These are phyloP conservation scores for Leccinum subgranulosum DNA, from an alignment of 768 basidiomycete genomes.

Conservation along the genomic window DNA sequence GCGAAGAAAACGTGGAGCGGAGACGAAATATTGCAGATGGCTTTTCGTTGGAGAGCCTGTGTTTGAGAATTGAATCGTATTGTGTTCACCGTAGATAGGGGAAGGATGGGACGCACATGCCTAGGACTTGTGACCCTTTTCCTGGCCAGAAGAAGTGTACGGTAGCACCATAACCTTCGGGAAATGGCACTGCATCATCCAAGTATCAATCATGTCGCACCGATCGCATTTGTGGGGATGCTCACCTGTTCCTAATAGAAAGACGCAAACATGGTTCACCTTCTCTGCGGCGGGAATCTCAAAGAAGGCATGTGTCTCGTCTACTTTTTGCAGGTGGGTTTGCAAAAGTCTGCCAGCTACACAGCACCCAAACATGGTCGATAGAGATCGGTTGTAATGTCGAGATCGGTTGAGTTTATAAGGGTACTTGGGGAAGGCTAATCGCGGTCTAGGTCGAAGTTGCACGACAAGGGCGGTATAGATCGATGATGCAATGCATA, in stretches of 20 bases:
- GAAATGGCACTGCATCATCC: constrained; percentile 59
- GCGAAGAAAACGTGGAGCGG: constrained; percentile 55
- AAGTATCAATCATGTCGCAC: not conserved
- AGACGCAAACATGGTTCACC: constrained; percentile 86
- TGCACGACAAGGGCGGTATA: constrained; percentile 10
- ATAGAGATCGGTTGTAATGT: not conserved
- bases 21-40: constrained; percentile 88
- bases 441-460: not conserved
- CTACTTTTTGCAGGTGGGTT: constrained; percentile 77
- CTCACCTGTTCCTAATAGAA: constrained; percentile 74
- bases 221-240: not conserved
- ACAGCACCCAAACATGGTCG: constrained; percentile 71
- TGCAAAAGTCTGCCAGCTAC: constrained; percentile 77
- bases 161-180: constrained; percentile 78
- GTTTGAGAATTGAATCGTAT: not conserved
- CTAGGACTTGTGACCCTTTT: constrained; percentile 81
- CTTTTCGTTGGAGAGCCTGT: constrained; percentile 85
- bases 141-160: constrained; percentile 88
- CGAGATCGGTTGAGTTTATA: not conserved
- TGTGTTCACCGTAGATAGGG: not conserved
- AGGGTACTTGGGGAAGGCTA: not conserved
- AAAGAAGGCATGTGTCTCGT: constrained; percentile 80
- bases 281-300: constrained; percentile 66
- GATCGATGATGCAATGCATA: constrained; percentile 5
- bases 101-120: constrained; percentile 54